Evolutionary conservation across 345 rosid genomes (phyloP), one percentile per base, ranked within the genome.

Genomic region (Salix purpurea): DNA sequence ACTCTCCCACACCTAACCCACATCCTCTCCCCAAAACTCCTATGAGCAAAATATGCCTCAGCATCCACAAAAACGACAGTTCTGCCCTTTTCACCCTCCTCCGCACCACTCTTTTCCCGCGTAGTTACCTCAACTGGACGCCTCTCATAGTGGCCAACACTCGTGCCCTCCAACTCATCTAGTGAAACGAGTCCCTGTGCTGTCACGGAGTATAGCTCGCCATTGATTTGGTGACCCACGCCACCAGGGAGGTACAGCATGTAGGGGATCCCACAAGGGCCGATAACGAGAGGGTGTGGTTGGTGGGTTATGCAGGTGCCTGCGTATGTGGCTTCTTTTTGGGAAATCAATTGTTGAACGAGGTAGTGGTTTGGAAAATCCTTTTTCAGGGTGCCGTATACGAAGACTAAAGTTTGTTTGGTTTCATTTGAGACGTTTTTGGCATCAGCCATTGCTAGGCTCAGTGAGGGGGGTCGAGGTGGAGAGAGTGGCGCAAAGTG

Each of bases 201-300:
- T 14, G 94, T 86, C 72, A 91, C 90, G 15, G 89, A 72, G 85
- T 89, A 93, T 60, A 93, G 78, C 84, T 93, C 93, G 69, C 97
- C 98, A 52, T 71, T 82, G 73, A 93, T 86, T 65, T 48, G 83
- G 58, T 86, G 78, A 78, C 90, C 94, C 7, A 74, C 80, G 56
- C 87, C 89, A 37, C n/a, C 36, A 14, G 86, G 82, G 70, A 87
- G 80, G 85, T 85, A 82, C 87, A 93, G 84, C 42, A 93, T 77
- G 83, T 83, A 91, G 2, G 97, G 97, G 72, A 93, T 88, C 79
- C 89, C 91, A 82, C 88, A 73, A 60, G 89, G 92, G 13, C 98
- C 97, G 60, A 87, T 82, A 30, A 93, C 90, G 28, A 91, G 96
- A 21, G 98, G 97, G 87, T 82, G 78, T 0, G 77, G 62, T 16